Evolutionary conservation across 345 rosid genomes (phyloP).

Genomic region (Cardamine chenopodiifolia): DNA sequence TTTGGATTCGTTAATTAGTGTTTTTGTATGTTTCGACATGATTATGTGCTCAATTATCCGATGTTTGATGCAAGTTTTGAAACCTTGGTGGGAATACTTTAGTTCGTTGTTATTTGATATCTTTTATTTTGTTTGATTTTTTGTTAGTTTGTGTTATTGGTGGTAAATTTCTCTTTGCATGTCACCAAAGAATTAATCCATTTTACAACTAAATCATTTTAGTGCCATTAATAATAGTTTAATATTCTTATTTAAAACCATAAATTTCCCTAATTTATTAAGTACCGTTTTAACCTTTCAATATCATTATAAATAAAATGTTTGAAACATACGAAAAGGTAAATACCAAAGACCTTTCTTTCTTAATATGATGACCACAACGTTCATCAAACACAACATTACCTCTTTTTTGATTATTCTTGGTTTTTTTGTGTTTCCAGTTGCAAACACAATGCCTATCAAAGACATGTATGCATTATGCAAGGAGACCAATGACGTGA

Average conservation of each 20-base stretch:
- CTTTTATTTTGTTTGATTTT: neutral
- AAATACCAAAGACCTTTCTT: neutral
- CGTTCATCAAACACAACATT: too few relatives aligned
- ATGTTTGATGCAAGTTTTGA: constrained; percentile 16
- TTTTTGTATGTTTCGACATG: neutral
- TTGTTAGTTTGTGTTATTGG: neutral
- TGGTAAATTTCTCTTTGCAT: neutral
- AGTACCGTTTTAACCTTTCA: neutral
- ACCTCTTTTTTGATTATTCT: neutral
- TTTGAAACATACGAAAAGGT: neutral
- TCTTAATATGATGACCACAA: too few relatives aligned
- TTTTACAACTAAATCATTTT: too few relatives aligned
- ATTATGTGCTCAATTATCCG: neutral
- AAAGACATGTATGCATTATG: too few relatives aligned
- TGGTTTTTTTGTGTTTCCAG: neutral
- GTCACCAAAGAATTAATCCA: too few relatives aligned
- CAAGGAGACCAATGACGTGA: too few relatives aligned
- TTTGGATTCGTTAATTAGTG: constrained; percentile 23
- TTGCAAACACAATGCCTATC: neutral
- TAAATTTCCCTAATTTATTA: neutral
- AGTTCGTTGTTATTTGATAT: constrained; percentile 6
- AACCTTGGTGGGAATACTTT: neutral
- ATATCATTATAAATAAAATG: neutral
- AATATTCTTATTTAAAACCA: neutral
- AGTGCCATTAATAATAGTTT: neutral